These are phyloP conservation scores for Bryoerythrophyllum caledonicum DNA, from an alignment of 225 moss, liverwort and hornwort genomes.

Conservation along the genomic window DNA sequence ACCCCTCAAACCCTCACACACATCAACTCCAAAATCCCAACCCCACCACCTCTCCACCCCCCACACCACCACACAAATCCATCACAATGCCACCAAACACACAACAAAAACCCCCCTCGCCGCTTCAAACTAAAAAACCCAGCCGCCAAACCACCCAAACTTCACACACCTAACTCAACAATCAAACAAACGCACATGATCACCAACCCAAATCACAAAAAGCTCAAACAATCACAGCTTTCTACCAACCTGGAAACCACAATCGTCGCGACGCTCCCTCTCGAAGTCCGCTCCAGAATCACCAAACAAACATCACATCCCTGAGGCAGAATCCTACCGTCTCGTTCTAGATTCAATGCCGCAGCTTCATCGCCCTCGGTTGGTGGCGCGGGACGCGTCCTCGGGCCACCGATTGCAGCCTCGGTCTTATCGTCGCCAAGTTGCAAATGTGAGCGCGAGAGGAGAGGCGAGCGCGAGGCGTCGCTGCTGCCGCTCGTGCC, in stretches of 20 bases:
- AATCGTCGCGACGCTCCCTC: not conserved
- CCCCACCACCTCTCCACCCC: not conserved
- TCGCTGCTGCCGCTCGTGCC: not conserved
- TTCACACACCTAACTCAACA: not conserved
- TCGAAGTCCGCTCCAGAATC: not conserved
- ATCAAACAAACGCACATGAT: not conserved
- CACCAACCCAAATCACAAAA: too few relatives aligned
- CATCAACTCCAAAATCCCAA: not conserved
- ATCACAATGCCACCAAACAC: constrained; percentile 21
- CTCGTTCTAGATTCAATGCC: not conserved
- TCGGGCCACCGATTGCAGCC: not conserved
- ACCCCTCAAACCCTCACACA: constrained; percentile 1
- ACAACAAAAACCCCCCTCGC: not conserved
- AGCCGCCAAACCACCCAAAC: not conserved
- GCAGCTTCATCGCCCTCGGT: not conserved
- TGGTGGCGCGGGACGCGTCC: too few relatives aligned
- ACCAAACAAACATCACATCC: not conserved
- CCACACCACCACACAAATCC: not conserved
- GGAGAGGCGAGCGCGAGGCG: not conserved
- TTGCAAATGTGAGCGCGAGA: not conserved
- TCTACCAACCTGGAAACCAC: not conserved
- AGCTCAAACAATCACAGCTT: too few relatives aligned
- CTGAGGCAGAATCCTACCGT: not conserved
- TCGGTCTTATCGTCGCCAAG: constrained; percentile 35
- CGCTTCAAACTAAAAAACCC: not conserved